These are phyloP conservation scores for Eucalyptus dawsonii DNA, from an alignment of 345 rosid species.

Conservation along the genomic window DNA sequence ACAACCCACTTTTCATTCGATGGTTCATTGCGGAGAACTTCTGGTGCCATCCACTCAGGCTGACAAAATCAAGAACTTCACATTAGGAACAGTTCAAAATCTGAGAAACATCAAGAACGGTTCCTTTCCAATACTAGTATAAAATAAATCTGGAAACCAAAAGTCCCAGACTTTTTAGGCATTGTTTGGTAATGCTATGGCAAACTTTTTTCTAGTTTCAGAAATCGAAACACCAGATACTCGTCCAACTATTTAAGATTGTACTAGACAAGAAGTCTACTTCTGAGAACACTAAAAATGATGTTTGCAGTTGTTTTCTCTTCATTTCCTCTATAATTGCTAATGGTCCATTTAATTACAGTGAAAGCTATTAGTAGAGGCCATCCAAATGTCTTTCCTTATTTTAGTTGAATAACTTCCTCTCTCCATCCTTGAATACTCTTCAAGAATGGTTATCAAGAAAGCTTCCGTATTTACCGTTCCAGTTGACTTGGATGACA, in stretches of 20 bases:
- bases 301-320: no score
- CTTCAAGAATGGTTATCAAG: no score
- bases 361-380: not conserved
- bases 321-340: no score
- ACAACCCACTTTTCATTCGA: constrained; percentile 29
- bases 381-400: not conserved
- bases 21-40: constrained; percentile 29
- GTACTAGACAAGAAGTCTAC: no score
- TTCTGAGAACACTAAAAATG: rapidly evolving
- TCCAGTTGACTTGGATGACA: constrained; percentile 98
- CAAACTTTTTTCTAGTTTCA: not conserved
- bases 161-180: not conserved
- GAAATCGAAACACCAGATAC: no score
- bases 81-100: not conserved
- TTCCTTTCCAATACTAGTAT: not conserved
- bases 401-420: not conserved
- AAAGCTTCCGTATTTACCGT: constrained; percentile 14
- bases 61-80: not conserved
- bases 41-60: constrained; percentile 41
- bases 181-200: not conserved
- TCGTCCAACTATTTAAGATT: no score
- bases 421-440: no score
- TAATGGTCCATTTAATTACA: not conserved
- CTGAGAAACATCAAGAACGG: not conserved
- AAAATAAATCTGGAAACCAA: not conserved